Base-by-base conservation (phyloP, 495 filamentous ascomycete species). In the Aspergillus asperescens region DNA sequence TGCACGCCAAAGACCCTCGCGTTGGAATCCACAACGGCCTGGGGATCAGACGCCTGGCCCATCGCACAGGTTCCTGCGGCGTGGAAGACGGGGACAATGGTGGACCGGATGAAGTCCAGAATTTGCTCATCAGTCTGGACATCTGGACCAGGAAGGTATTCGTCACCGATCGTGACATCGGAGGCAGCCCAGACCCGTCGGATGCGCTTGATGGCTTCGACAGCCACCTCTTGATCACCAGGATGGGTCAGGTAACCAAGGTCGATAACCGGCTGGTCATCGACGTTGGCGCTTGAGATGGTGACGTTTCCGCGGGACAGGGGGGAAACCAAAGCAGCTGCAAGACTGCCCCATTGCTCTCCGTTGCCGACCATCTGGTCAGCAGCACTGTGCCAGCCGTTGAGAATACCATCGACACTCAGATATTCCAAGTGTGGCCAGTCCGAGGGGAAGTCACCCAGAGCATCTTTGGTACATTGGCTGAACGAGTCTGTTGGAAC, bases 361-460 rank as follows among this genome's bases (percentile, higher is more conserved):
- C 69, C 73, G 44, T 71, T 67, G 8, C 45, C 29, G 7, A 7
- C 5, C 0, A 73, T 71, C 49, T 59, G 67, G 4, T 62, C 62
- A 1, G 52, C 54, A 15, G 61, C 56, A 5, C 79, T 62, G 16
- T 69, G 41, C 41, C 41, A 44, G 12, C 41, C 41, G 40, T 44
- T 23, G 12, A 44, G 41, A 15, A 28, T 28, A 7, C 41, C 41
- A 24, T 44, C 41, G 8, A 44, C n/a, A 23, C 59, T 0, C 69
- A 77, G 47, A 73, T 76, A 47, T 76, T 75, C 78, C 13, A 82
- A 50, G 15, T 82, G 77, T 0, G 81, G 82, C 81, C 81, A 85
- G 58, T 84, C 80, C 0, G 48, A 7, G 0, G 80, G 72, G 45
- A 77, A 78, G 4, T 15, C 42, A 40, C 45, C 19, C 50, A 54